These are phyloP conservation scores for Phytophthora podocarpi DNA, from an alignment of 352 stramenopile species.

Conservation along the genomic window DNA sequence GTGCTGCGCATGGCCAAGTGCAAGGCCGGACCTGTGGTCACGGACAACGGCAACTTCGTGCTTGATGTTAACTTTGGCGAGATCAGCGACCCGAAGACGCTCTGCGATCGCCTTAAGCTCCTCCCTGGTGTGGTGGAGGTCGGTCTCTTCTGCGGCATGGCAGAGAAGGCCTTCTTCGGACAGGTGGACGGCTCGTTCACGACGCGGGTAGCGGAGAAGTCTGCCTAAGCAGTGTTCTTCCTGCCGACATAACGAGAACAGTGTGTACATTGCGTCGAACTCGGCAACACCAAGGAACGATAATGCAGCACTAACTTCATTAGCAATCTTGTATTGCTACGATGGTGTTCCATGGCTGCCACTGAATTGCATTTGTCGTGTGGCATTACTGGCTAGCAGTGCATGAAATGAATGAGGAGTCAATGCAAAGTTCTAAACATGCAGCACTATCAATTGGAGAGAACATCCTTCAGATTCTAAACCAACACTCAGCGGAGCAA, in stretches of 20 bases:
- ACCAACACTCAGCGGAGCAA: background rate
- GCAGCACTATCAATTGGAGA: conserved; percentile 22
- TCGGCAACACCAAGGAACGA: background rate
- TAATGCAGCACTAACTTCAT: conserved; percentile 13
- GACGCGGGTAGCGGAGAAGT: conserved; percentile 47
- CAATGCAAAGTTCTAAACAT: conserved; percentile 43
- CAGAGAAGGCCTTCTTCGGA: conserved; percentile 88
- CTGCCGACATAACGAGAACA: background rate
- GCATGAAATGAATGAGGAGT: conserved; percentile 3
- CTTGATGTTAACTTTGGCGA: conserved; percentile 88
- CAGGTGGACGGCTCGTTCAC: conserved; percentile 85
- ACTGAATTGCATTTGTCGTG: background rate
- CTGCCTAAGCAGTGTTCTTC: conserved; percentile 18
- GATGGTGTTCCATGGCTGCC: conserved; percentile 8
- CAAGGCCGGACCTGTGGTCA: conserved; percentile 97
- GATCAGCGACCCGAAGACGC: conserved; percentile 68
- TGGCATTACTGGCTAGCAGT: background rate
- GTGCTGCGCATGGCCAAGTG: conserved; percentile 86
- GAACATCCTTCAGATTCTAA: background rate
- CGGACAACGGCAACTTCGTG: conserved; percentile 96
- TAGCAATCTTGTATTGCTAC: conserved; percentile 17
- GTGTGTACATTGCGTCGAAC: background rate
- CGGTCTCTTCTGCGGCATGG: conserved; percentile 90
- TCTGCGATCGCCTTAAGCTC: conserved; percentile 77
- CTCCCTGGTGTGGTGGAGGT: conserved; percentile 90